Evolutionary conservation across 2,329 filamentous ascomycete species (phyloP).

Genomic region (Aspergillus japonicus): DNA sequence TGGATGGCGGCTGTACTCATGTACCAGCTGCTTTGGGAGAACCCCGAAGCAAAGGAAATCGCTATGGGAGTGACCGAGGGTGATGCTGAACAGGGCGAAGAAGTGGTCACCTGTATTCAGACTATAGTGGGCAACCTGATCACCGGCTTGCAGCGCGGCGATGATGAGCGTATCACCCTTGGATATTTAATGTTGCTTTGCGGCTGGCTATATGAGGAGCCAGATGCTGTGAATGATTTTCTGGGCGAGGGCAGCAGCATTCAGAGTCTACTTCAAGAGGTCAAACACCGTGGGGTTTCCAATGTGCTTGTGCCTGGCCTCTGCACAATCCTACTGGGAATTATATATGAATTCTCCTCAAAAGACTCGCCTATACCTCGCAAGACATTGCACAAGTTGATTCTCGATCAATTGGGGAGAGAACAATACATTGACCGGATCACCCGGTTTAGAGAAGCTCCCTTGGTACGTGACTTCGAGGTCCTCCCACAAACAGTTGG

Average conservation of each 20-base stretch:
- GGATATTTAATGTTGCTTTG: slow-evolving; percentile 88
- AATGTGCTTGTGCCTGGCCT: slow-evolving; percentile 75
- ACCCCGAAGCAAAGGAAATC: slow-evolving; percentile 72
- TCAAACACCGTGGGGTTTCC: slow-evolving; percentile 61
- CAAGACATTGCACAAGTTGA: slow-evolving; percentile 73
- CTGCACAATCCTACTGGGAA: slow-evolving; percentile 78
- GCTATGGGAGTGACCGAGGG: slow-evolving; percentile 85
- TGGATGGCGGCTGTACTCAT: slow-evolving; percentile 89
- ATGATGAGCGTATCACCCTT: slow-evolving; percentile 75
- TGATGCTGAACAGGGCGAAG: slow-evolving; percentile 83
- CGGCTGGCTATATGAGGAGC: slow-evolving; percentile 88
- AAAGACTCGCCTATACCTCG: slow-evolving; percentile 91
- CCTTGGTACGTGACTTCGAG: slow-evolving; percentile 83
- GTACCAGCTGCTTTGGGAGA: slow-evolving; percentile 81
- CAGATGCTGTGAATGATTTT: slow-evolving; percentile 89
- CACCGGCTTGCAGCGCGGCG: slow-evolving; percentile 69
- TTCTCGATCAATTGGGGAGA: slow-evolving; percentile 74
- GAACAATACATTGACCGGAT: slow-evolving; percentile 85
- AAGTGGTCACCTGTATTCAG: slow-evolving; percentile 92
- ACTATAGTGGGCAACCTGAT: slow-evolving; percentile 83
- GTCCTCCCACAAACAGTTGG: slow-evolving; percentile 71
- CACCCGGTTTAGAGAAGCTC: slow-evolving; percentile 71
- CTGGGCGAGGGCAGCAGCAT: slow-evolving; percentile 87
- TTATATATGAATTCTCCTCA: slow-evolving; percentile 94
- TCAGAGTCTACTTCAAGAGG: slow-evolving; percentile 77